These are phyloP conservation scores for Wickerhamomyces alni DNA, from an alignment of 805 yeast species.

Conservation along the genomic window DNA sequence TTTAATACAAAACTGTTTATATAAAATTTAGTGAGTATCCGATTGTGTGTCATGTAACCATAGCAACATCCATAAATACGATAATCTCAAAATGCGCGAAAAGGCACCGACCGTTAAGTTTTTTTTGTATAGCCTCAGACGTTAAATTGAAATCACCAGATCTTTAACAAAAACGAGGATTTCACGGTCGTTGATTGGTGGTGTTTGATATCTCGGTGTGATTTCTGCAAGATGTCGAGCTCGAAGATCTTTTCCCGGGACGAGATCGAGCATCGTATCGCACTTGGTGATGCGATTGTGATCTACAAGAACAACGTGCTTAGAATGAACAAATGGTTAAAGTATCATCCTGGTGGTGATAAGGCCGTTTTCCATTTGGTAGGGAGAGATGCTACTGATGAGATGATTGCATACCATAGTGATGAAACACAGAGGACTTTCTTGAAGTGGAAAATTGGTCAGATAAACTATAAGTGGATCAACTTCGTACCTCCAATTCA, in stretches of 20 bases:
- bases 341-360: slow-evolving; percentile 83
- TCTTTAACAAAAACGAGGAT: no score
- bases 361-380: slow-evolving; percentile 78
- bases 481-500: slow-evolving; percentile 85
- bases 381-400: slow-evolving; percentile 88
- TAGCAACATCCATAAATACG: no score
- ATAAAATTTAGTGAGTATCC: no score
- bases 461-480: slow-evolving; percentile 58
- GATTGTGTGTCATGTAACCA: no score
- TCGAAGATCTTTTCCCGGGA: slow-evolving; percentile 28
- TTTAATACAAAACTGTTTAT: background rate
- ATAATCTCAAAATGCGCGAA: no score
- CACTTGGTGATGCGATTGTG: slow-evolving; percentile 64
- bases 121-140: no score
- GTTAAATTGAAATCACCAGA: no score
- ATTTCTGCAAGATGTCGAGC: slow-evolving; percentile 14
- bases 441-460: slow-evolving; percentile 58
- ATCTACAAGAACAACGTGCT: slow-evolving; percentile 58
- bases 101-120: no score
- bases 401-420: slow-evolving; percentile 78
- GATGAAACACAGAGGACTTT: slow-evolving; percentile 49
- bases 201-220: no score
- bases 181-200: no score
- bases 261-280: slow-evolving; percentile 54
- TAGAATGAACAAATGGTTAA: slow-evolving; percentile 65